phyloP scores from a whole-genome alignment of 208 protist genomes.

The Leishmania mexicana region DNA sequence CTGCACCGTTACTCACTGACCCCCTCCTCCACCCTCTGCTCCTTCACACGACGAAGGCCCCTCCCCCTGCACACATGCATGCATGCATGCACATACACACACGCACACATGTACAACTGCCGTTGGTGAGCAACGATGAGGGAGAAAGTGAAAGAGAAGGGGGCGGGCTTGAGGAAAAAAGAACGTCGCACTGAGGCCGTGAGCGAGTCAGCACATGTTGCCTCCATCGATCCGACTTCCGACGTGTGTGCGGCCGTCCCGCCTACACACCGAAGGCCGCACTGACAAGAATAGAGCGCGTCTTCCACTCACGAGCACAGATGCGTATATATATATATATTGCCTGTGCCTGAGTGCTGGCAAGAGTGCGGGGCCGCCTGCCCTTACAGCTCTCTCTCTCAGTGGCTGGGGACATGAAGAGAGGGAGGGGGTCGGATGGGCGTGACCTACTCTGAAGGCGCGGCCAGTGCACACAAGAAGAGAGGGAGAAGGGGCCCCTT shows the following conservation, averaged over 20 bases:
- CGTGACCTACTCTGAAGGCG: no score
- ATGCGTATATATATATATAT: background rate
- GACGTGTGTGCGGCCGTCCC: background rate
- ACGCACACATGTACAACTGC: background rate
- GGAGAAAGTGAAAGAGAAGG: background rate
- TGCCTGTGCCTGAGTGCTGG: background rate
- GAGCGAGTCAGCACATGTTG: background rate
- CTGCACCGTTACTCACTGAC: background rate
- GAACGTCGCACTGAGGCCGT: background rate
- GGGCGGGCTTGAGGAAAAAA: background rate
- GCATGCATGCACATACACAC: background rate
- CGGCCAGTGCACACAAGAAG: no score
- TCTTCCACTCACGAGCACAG: background rate
- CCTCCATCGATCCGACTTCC: background rate
- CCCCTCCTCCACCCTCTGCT: background rate
- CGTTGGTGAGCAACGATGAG: background rate
- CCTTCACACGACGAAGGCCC: background rate
- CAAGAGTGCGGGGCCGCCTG: background rate
- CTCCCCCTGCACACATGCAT: background rate
- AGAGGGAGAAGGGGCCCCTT: no score
- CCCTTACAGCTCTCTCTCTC: background rate
- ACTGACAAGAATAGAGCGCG: background rate
- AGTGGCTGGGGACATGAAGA: background rate
- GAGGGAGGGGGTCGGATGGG: no score
- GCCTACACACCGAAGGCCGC: background rate